phyloP scores from a whole-genome alignment of 2,329 filamentous ascomycete genomes.

The Monosporascus ibericus region DNA sequence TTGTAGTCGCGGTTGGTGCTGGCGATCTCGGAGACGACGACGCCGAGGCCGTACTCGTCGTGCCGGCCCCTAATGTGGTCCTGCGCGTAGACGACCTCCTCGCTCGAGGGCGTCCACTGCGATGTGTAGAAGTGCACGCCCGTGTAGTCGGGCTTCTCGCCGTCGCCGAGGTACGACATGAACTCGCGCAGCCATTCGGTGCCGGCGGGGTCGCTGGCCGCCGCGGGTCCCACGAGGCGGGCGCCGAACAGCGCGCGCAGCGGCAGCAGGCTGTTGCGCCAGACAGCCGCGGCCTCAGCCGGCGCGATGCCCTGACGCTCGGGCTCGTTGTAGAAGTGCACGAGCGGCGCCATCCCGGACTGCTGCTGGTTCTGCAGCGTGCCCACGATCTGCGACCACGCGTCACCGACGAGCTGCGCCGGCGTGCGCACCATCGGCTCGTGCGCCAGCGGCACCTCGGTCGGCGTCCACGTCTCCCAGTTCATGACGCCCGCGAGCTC shows the following conservation, averaged over 20 bases:
- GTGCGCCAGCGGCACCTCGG: slow-evolving; percentile 26
- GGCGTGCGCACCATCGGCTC: slow-evolving; percentile 39
- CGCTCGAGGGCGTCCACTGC: slow-evolving; percentile 12
- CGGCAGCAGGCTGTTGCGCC: slow-evolving; percentile 31
- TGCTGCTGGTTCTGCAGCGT: slow-evolving; percentile 12
- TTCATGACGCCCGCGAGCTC: slow-evolving; percentile 13
- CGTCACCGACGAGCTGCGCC: slow-evolving; percentile 28
- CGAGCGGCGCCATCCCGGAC: slow-evolving; percentile 17
- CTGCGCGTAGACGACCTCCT: slow-evolving; percentile 26
- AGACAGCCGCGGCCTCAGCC: slow-evolving; percentile 31
- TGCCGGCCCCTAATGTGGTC: slow-evolving; percentile 30
- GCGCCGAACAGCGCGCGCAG: slow-evolving; percentile 17
- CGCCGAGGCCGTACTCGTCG: slow-evolving; percentile 22
- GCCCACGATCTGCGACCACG: slow-evolving; percentile 22
- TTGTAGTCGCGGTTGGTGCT: slow-evolving; percentile 29
- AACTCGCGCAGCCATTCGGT: slow-evolving; percentile 34
- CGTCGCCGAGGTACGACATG: slow-evolving; percentile 28
- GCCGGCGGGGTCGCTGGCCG: slow-evolving; percentile 31
- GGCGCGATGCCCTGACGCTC: slow-evolving; percentile 30
- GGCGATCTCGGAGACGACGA: slow-evolving; percentile 35
- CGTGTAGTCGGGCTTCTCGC: slow-evolving; percentile 33
- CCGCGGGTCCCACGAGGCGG: slow-evolving; percentile 33
- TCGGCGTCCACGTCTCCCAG: slow-evolving; percentile 20
- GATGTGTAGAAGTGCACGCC: slow-evolving; percentile 37
- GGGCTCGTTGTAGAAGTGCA: slow-evolving; percentile 42